Evolutionary conservation across 2,329 filamentous ascomycete genomes (phyloP), one percentile per base, ranked within the genome.

Genomic region (Aspergillus sp.): DNA sequence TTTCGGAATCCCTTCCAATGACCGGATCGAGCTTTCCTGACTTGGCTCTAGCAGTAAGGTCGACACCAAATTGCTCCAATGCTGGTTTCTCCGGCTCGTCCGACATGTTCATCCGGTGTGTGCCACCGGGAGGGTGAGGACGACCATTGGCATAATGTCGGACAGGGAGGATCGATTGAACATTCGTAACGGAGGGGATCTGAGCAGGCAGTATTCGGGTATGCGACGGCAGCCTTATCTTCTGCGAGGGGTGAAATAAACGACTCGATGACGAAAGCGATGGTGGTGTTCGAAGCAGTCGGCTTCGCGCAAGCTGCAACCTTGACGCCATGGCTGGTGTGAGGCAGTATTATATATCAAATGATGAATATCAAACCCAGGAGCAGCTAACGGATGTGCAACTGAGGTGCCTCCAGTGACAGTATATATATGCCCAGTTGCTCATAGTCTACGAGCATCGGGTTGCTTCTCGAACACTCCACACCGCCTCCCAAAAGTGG

Each of bases 1-100:
- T 95, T 65, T 96, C 93, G 4, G 80, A 75, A 59, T 96, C 90
- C 65, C 93, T 79, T 19, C 93, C 93, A 61, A 98, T 97, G 9
- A 97, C 91, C 0, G 93, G 93, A 61, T 98, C 93, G 3, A 98
- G 77, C 63, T 95, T 96, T 36, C 93, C 93, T 42, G 86, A 85
- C 64, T 79, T 86, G 19, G 93, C 93, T 58, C 80, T 81, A 8
- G 81, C 86, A 1, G 93, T 97, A 45, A 98, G 74, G 64, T 98
- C 91, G 50, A 96, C 76, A 48, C 93, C 93, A 61, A 83, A 98
- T 66, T 94, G 81, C 66, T 97, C 91, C 44, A 97, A 72, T 0
- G 93, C 90, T 2, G 90, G 76, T 69, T 96, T 95, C 67, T 96
- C 78, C 4, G 73, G 72, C 56, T 81, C 85, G 47, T 79, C 81